Base-by-base conservation (phyloP, 2,329 filamentous ascomycete genomes). In the Geosmithia flava region DNA sequence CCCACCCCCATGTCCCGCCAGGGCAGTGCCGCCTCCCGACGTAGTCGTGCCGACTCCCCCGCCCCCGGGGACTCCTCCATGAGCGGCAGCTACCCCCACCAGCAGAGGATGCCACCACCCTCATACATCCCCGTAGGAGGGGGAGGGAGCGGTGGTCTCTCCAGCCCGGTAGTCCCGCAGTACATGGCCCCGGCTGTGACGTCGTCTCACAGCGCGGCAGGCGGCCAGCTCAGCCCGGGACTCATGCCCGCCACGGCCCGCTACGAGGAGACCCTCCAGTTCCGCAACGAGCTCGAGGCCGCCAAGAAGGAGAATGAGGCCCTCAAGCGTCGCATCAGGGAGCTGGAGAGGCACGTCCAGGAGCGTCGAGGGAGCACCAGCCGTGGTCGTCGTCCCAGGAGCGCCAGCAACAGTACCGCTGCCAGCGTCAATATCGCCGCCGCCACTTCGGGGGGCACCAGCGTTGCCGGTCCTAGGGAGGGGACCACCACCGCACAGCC, bases 271-370 rank as follows among this genome's bases (percentile, higher is more conserved):
- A 76, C 76, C 1, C 74, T 73, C 0, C 74, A 72, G 50, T 78
- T 78, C 55, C 69, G 79, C 4, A 68, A 71, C 39, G 80, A 84
- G 57, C 65, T 84, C 0, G 80, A 84, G 20, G 64, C 56, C 5
- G 75, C 77, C 40, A 83, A 81, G 63, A 68, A 71, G 44, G 81
- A 85, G 62, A 84, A 85, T 51, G 80, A 84, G 47, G 59, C 62
- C 0, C 62, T 85, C 44, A 81, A 80, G 66, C 68, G 72, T 48
- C 71, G 76, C 15, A 75, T 85, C 50, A 70, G 78, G 44, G 80
- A 84, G 42, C 62, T 85, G 11, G 81, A 85, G 63, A 68, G 70
- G 39, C 63, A 70, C 52, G 64, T 82, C 7, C 66, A 71, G 7
- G 71, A 75, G 45, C 62, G 70, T 11, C 64, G 70, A 33, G 64